These are phyloP conservation scores for Prosopis cineraria DNA, from an alignment of 306 rosid species.

Conservation along the genomic window DNA sequence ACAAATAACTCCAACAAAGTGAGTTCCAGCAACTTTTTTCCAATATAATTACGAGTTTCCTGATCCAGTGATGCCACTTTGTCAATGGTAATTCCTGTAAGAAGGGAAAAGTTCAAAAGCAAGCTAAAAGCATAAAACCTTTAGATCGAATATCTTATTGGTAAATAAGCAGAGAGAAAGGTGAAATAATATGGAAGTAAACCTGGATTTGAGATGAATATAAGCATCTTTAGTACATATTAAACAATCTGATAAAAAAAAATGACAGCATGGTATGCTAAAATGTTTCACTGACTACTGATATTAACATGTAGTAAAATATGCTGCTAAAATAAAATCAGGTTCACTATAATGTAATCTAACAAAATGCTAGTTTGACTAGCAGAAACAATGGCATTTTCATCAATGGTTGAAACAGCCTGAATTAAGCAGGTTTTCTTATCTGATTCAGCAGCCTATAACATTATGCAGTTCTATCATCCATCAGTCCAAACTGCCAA, in stretches of 20 bases:
- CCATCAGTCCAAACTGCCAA: slow-evolving; percentile 8
- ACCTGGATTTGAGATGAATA: slow-evolving; percentile 2
- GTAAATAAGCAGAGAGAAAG: neutral
- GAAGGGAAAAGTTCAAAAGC: slow-evolving; percentile 36
- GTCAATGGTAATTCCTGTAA: slow-evolving; percentile 88
- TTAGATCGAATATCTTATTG: neutral
- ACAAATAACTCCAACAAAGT: slow-evolving; percentile 79
- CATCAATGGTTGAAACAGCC: slow-evolving; percentile 8
- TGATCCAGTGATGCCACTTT: slow-evolving; percentile 82
- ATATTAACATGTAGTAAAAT: slow-evolving; percentile 17
- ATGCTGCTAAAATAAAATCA: neutral
- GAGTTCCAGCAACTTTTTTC: slow-evolving; percentile 82
- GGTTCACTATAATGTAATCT: neutral
- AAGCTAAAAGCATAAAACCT: slow-evolving; percentile 25
- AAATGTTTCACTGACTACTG: slow-evolving; percentile 1
- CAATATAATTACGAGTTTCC: slow-evolving; percentile 87
- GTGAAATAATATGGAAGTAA: neutral
- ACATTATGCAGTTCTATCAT: neutral
- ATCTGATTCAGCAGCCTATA: slow-evolving; percentile 25
- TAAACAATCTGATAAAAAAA: slow-evolving; percentile 12
- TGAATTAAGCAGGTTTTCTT: slow-evolving; percentile 11
- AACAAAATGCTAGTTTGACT: slow-evolving; percentile 5
- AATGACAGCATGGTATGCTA: neutral
- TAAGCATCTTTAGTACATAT: slow-evolving; percentile 6
- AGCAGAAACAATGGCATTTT: neutral